Conservation (phyloP, 2,329 filamentous ascomycete genomes). For the Rhynchosporium secalis region DNA sequence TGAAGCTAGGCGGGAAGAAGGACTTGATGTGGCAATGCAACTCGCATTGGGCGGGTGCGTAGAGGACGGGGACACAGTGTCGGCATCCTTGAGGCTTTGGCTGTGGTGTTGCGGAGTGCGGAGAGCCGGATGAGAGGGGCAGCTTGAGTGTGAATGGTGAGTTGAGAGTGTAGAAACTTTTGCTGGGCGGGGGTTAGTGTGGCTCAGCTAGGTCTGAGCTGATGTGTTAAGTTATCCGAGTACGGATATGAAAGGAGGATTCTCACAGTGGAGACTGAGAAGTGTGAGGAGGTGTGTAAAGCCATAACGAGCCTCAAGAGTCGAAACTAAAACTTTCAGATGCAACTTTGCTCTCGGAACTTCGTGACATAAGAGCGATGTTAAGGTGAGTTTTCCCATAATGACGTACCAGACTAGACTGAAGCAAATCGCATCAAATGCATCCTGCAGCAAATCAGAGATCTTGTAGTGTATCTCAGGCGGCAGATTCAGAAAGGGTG, state of each 20-base stretch:
- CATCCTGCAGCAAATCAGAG: slow-evolving; percentile 25
- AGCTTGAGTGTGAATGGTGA: slow-evolving; percentile 3
- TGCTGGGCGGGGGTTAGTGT: slow-evolving; percentile 17
- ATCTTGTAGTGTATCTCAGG: slow-evolving; percentile 30
- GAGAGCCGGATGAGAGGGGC: slow-evolving; percentile 24
- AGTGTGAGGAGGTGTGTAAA: too few relatives aligned
- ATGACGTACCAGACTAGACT: slow-evolving; percentile 28
- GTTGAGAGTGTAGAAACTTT: slow-evolving; percentile 25
- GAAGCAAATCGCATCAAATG: slow-evolving; percentile 30
- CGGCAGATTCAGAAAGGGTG: slow-evolving; percentile 23
- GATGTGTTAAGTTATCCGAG: background rate
- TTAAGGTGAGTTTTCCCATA: background rate
- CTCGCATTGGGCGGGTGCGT: slow-evolving; percentile 35
- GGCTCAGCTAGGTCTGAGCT: background rate
- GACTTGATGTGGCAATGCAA: slow-evolving; percentile 33
- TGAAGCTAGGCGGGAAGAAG: slow-evolving; percentile 26
- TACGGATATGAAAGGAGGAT: background rate
- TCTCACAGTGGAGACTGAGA: background rate
- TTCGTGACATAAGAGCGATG: too few relatives aligned
- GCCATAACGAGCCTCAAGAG: too few relatives aligned
- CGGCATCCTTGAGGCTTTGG: slow-evolving; percentile 24
- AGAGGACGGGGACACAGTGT: slow-evolving; percentile 33
- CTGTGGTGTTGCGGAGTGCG: slow-evolving; percentile 21
- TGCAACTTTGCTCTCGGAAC: too few relatives aligned
- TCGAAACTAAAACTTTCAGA: too few relatives aligned